Conservation (phyloP, 2,329 filamentous ascomycete genomes). For the Plenodomus biglobosus region DNA sequence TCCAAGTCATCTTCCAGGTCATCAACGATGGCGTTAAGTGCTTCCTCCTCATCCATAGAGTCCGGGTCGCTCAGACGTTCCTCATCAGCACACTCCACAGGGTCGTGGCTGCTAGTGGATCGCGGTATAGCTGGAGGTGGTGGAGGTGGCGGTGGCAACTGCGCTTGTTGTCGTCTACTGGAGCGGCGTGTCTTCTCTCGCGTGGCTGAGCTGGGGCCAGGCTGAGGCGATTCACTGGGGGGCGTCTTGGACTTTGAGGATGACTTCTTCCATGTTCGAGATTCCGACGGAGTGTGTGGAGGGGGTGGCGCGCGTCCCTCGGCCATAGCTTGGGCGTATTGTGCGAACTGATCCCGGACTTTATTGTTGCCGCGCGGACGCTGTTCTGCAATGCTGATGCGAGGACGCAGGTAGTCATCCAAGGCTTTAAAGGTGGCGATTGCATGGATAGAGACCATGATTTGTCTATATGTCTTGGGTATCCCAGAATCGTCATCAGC, state of each 20-base stretch:
- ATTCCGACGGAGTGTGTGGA: slow-evolving; percentile 38
- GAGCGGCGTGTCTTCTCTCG: slow-evolving; percentile 68
- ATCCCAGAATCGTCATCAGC: slow-evolving; percentile 92
- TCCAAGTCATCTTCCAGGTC: slow-evolving; percentile 82
- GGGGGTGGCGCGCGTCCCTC: slow-evolving; percentile 43
- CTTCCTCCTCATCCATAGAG: slow-evolving; percentile 62
- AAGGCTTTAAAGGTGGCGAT: slow-evolving; percentile 97
- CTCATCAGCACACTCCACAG: slow-evolving; percentile 91
- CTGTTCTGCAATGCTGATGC: slow-evolving; percentile 73
- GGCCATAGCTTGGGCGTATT: slow-evolving; percentile 73
- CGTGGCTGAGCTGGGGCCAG: slow-evolving; percentile 49
- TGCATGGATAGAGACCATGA: slow-evolving; percentile 98
- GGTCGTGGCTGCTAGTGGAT: slow-evolving; percentile 50
- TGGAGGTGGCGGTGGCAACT: slow-evolving; percentile 56
- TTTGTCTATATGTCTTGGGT: slow-evolving; percentile 81
- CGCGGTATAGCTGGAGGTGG: slow-evolving; percentile 51
- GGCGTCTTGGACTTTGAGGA: slow-evolving; percentile 34
- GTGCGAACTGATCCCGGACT: slow-evolving; percentile 67
- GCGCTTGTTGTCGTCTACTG: slow-evolving; percentile 56
- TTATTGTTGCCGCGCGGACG: slow-evolving; percentile 65
- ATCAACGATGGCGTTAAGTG: slow-evolving; percentile 85
- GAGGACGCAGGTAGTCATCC: slow-evolving; percentile 90
- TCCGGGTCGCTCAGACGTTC: slow-evolving; percentile 76
- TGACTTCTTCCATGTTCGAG: slow-evolving; percentile 35
- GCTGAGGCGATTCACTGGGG: slow-evolving; percentile 49